Conservation (phyloP, 352 stramenopile genomes). For the Pythium brachiatum region DNA sequence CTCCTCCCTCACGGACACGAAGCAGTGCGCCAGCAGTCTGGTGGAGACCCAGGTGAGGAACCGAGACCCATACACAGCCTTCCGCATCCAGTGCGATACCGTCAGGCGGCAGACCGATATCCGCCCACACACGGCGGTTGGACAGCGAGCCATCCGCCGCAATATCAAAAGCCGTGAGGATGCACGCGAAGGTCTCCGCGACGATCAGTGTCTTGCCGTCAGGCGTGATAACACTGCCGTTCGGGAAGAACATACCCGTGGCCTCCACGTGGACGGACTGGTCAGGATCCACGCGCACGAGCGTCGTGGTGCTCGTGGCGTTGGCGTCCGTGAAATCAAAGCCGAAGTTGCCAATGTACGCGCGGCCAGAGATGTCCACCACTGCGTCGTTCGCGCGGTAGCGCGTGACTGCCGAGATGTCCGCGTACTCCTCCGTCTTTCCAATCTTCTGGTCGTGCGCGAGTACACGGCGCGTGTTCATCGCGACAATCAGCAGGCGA, state of each 20-base stretch:
- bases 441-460: constrained; percentile 33
- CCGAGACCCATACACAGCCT: constrained; percentile 58
- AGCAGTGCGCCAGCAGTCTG: constrained; percentile 43
- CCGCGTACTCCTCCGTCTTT: constrained; percentile 39
- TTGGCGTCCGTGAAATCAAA: constrained; percentile 43
- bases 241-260: constrained; percentile 62
- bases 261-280: constrained; percentile 46
- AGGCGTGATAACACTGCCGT: constrained; percentile 63
- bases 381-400: constrained; percentile 64
- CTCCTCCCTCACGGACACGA: constrained; percentile 51
- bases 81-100: constrained; percentile 67
- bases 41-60: constrained; percentile 54
- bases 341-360: constrained; percentile 66
- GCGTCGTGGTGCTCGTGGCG: constrained; percentile 36
- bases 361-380: constrained; percentile 33
- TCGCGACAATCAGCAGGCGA: constrained; percentile 50
- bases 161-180: constrained; percentile 67
- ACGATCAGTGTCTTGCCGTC: constrained; percentile 73
- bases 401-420: constrained; percentile 47
- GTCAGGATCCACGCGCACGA: constrained; percentile 54
- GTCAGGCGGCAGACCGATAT: constrained; percentile 45
- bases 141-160: constrained; percentile 38
- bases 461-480: constrained; percentile 48
- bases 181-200: constrained; percentile 55
- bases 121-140: constrained; percentile 52